Percentiles rank a stretch among this genome's conserved stretches.
These are phyloP conservation scores for Trichoderma pleuroti DNA, from an alignment of 2,329 filamentous ascomycete species.

Conservation along the genomic window DNA sequence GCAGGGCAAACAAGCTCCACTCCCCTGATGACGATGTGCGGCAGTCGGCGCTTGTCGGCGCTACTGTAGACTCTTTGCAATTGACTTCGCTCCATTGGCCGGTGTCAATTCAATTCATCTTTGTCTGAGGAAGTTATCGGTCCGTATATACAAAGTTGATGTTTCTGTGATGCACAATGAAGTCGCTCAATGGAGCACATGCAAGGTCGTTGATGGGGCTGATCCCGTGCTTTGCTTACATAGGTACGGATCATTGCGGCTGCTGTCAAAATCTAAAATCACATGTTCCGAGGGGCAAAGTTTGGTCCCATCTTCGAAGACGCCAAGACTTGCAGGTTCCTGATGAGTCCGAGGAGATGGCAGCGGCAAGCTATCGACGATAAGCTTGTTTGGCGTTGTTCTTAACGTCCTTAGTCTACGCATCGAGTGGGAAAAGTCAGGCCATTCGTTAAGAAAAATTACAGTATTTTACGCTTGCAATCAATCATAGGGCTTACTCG, in stretches of 20 bases:
- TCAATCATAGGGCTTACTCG: background rate
- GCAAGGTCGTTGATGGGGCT: background rate
- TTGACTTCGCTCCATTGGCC: background rate
- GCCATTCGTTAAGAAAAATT: background rate
- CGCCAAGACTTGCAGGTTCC: background rate
- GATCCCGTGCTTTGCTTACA: background rate
- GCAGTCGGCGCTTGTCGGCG: background rate
- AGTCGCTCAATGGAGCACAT: background rate
- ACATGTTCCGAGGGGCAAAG: background rate
- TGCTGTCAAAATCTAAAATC: background rate
- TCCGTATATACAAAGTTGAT: background rate
- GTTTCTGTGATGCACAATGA: background rate
- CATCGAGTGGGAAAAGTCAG: background rate
- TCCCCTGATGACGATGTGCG: background rate
- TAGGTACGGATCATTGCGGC: background rate
- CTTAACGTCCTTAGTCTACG: background rate
- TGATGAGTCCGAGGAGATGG: background rate
- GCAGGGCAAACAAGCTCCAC: conserved; percentile 9
- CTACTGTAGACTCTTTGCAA: background rate
- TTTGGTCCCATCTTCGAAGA: background rate
- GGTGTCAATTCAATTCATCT: background rate
- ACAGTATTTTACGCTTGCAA: background rate
- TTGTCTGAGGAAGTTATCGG: background rate
- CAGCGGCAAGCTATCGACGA: background rate
- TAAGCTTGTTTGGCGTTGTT: background rate